Base-by-base conservation (phyloP, 176 grass and related monocot species). In the Aegilops speltoides region DNA sequence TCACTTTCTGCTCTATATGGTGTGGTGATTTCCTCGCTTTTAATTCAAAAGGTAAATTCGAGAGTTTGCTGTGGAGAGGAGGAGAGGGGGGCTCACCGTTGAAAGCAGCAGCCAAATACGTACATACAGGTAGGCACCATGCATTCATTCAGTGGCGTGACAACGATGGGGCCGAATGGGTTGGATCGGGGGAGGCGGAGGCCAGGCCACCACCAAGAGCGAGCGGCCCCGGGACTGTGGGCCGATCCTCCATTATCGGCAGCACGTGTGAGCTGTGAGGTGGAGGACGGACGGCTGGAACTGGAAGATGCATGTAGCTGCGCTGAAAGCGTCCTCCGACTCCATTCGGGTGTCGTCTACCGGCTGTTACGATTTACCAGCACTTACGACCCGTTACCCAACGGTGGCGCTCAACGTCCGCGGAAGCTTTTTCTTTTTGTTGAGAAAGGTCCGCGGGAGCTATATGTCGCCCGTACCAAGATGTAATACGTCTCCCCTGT, bases 221-320 rank as follows among this genome's bases (percentile, higher is more conserved):
- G 33, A 31, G 32, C 57, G 23, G 77, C 76, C 10, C 20, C 32
- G 25, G 48, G 25, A 7, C 10, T 19, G 73, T 29, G 77, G 67
- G 6, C 38, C 67, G n/a, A 57, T 28, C 3, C 38, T 50, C 40
- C 69, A 67, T 82, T 82, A 87, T 54, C 79, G 28, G 22, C 29
- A 54, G 43, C 41, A 34, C 31, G 59, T 77, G 61, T 8, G 60
- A 77, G 83, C 40, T 77, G 61, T 8, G 60, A 77, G 83, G 62
- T 33, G 59, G 65, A 19, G 17, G 17, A 36, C 15, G 43, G 12
- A 45, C 15, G 60, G 29, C 59, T 3, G 54, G 19, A 59, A 22
- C 54, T 24, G 43, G n/a, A n/a, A 63, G 60, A 63, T 24, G 60
- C 60, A 68, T 40, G 43, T 7, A 46, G 62, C 22, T 56, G 10